A percentile compares a stretch with the other conserved stretches of the same genome.
Conservation (phyloP, 192 early-diverging fungal genomes). For the Dissophora ornata region DNA sequence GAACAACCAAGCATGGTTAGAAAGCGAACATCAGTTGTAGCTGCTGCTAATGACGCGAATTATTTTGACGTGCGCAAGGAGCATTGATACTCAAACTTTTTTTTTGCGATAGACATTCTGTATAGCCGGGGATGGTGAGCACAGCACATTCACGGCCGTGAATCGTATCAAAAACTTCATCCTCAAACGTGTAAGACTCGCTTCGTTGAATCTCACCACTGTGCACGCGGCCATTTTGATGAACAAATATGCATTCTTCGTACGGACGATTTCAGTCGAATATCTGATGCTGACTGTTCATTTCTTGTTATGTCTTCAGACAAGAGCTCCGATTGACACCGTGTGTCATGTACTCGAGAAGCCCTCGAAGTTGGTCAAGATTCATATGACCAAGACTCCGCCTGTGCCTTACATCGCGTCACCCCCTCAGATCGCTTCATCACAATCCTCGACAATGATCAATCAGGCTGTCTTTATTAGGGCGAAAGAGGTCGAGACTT, state of each 20-base stretch:
- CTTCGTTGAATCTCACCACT: background rate
- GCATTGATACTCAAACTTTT: too few relatives aligned
- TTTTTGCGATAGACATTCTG: conserved; percentile 14
- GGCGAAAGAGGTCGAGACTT: conserved; percentile 9
- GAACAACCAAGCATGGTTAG: conserved; percentile 21
- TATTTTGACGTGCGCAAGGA: background rate
- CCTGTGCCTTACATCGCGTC: conserved; percentile 5
- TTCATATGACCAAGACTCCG: conserved; percentile 1
- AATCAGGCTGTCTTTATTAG: conserved; percentile 9
- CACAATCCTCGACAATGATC: background rate
- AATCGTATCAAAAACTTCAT: conserved; percentile 37
- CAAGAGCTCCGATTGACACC: background rate
- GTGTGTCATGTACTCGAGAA: conserved; percentile 37
- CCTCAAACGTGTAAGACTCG: conserved; percentile 19
- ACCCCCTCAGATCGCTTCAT: background rate
- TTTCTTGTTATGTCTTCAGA: too few relatives aligned
- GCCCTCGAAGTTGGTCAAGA: conserved; percentile 30
- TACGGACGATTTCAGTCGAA: too few relatives aligned
- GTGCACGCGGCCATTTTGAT: too few relatives aligned
- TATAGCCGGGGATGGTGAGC: conserved; percentile 19
- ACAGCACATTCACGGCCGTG: conserved; percentile 6
- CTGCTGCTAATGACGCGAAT: too few relatives aligned
- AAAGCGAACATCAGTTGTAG: too few relatives aligned
- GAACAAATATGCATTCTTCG: too few relatives aligned
- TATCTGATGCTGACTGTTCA: too few relatives aligned